Conservation (phyloP, 225 moss, liverwort and hornwort species). For the Marchantia polymorpha region DNA sequence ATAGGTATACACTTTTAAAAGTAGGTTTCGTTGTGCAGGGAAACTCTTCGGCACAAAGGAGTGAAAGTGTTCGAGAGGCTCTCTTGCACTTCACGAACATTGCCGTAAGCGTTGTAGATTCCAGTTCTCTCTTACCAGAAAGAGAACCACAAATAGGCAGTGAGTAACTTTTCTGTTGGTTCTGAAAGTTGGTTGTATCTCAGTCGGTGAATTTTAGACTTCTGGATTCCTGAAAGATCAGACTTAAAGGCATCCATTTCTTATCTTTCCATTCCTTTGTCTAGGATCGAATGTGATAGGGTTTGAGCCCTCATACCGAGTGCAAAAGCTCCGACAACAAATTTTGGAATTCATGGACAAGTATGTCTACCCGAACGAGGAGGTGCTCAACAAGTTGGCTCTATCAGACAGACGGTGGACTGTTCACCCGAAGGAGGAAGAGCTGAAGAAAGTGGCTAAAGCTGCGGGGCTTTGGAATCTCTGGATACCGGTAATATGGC, state of each 20-base stretch:
- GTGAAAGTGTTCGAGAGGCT: conserved; percentile 40
- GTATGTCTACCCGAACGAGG: conserved; percentile 77
- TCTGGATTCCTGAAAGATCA: not conserved
- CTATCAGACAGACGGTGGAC: conserved; percentile 75
- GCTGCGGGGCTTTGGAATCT: conserved; percentile 94
- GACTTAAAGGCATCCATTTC: not conserved
- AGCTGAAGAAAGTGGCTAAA: conserved; percentile 77
- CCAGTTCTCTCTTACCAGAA: conserved; percentile 46
- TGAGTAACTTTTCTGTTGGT: not conserved
- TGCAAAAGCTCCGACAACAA: conserved; percentile 59
- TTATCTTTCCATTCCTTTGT: not conserved
- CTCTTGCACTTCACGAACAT: conserved; percentile 48
- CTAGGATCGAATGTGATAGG: conserved; percentile 20
- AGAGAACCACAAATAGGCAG: conserved; percentile 23
- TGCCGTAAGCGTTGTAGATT: conserved; percentile 51
- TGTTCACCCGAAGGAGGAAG: conserved; percentile 86
- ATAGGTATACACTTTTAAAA: not conserved
- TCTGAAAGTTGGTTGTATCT: no score
- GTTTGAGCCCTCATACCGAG: conserved; percentile 74
- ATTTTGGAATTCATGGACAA: conserved; percentile 76
- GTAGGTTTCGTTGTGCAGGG: conserved; percentile 46
- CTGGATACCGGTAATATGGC: conserved; percentile 82
- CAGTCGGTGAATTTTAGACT: no score
- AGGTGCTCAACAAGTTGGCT: conserved; percentile 66
- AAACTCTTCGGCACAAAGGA: conserved; percentile 65